Percentiles rank a stretch among this genome's conserved stretches.
Conservation (phyloP, 495 filamentous ascomycete genomes). For the Xylaria telfairii region DNA sequence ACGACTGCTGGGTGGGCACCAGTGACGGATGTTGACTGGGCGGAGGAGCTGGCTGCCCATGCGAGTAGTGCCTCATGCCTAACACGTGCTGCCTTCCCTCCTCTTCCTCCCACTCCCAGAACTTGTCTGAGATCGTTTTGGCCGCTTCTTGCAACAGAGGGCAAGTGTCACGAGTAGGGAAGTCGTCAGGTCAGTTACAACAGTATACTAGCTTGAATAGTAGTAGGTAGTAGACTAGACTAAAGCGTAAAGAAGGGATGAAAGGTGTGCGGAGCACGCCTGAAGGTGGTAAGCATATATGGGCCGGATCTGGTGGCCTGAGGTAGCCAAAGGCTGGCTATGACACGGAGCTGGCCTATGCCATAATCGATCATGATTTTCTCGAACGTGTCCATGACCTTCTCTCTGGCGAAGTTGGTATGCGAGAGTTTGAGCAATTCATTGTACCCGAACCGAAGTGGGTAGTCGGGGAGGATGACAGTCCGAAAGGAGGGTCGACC, state of each 20-base stretch:
- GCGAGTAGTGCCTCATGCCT: constrained; percentile 18
- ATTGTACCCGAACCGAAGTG: constrained; percentile 17
- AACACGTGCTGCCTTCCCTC: background rate
- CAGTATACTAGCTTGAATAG: no score
- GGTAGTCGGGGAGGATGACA: constrained; percentile 11
- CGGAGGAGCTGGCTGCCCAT: background rate
- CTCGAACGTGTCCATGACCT: constrained; percentile 10
- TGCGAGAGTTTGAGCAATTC: background rate
- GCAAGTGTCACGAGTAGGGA: no score
- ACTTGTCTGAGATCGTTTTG: background rate
- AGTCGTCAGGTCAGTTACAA: no score
- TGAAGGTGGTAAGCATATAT: no score
- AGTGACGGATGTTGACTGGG: background rate
- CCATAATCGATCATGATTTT: constrained; percentile 21
- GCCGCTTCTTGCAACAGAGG: constrained; percentile 9
- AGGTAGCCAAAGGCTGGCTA: no score
- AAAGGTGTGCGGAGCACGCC: no score
- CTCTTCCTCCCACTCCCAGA: background rate
- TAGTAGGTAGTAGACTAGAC: no score
- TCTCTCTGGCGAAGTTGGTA: constrained; percentile 5
- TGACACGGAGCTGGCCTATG: constrained; percentile 16
- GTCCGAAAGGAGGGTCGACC: constrained; percentile 11
- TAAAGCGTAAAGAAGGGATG: no score
- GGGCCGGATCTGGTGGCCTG: no score
- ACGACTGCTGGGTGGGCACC: background rate